phyloP scores from a whole-genome alignment of 345 rosid genomes.

The Chamaenerion angustifolium region DNA sequence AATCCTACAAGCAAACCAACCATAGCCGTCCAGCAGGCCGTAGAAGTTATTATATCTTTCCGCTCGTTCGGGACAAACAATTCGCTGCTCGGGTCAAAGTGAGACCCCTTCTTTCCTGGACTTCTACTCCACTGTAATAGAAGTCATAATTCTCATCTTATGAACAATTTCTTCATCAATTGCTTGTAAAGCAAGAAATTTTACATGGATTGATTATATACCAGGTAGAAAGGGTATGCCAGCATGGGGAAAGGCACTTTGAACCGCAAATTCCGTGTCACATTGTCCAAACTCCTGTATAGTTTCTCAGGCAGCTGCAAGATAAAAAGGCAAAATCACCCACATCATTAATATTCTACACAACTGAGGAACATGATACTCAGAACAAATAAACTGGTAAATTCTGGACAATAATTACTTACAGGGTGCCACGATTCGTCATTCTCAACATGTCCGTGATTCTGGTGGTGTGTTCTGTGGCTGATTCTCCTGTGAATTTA shows the following conservation, averaged over 20 bases:
- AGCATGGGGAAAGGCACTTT: constrained; percentile 74
- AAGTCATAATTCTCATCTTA: background rate
- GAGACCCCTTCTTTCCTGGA: constrained; percentile 88
- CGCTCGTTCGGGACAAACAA: constrained; percentile 62
- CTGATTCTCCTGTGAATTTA: constrained; percentile 60
- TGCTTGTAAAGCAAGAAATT: background rate
- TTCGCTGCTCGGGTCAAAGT: constrained; percentile 68
- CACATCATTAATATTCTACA: too few species aligned
- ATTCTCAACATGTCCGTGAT: constrained; percentile 90
- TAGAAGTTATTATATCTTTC: constrained; percentile 59
- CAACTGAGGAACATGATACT: background rate
- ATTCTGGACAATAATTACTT: background rate
- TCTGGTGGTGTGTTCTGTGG: constrained; percentile 91
- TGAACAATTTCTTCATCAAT: background rate
- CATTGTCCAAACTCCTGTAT: constrained; percentile 37
- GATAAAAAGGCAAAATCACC: too few species aligned
- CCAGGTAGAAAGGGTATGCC: constrained; percentile 88
- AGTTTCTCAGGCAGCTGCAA: constrained; percentile 63
- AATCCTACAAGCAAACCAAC: constrained; percentile 40
- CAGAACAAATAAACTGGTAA: background rate
- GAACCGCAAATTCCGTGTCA: constrained; percentile 45
- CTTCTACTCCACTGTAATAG: constrained; percentile 58
- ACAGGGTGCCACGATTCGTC: constrained; percentile 98
- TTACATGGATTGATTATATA: constrained; percentile 9
- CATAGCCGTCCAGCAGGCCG: constrained; percentile 69